Evolutionary conservation across 768 basidiomycete genomes (phyloP).

Genomic region (Suillus clintonianus): DNA sequence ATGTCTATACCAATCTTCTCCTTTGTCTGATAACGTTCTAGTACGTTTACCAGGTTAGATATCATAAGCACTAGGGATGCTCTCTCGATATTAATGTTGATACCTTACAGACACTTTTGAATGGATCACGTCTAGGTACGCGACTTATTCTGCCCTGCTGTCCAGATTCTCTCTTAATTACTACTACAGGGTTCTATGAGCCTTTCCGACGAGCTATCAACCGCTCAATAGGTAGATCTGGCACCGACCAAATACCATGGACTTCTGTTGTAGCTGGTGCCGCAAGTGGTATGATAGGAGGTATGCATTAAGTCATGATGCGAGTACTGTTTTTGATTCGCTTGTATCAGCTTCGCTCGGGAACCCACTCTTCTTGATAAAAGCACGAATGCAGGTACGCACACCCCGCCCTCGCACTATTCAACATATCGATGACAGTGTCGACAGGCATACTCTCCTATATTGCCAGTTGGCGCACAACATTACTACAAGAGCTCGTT

Average conservation of each 20-base stretch:
- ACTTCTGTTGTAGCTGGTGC: conserved; percentile 90
- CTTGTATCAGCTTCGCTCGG: conserved; percentile 62
- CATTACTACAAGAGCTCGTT: conserved; percentile 86
- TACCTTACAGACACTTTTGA: conserved; percentile 72
- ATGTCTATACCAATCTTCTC: conserved; percentile 9
- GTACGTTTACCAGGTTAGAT: conserved; percentile 89
- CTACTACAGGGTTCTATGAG: conserved; percentile 86
- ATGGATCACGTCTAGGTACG: conserved; percentile 85
- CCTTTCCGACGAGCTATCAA: conserved; percentile 80
- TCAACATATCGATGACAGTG: background rate
- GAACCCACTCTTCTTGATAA: conserved; percentile 92
- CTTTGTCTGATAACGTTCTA: conserved; percentile 31
- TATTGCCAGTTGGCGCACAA: conserved; percentile 92
- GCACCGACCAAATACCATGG: conserved; percentile 65
- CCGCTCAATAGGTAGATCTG: conserved; percentile 58
- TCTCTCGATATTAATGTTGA: no score
- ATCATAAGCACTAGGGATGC: no score
- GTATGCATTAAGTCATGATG: conserved; percentile 36
- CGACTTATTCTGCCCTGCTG: background rate
- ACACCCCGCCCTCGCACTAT: background rate
- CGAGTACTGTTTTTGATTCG: background rate
- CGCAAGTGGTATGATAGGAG: conserved; percentile 86
- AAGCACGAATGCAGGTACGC: conserved; percentile 92
- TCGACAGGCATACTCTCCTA: conserved; percentile 88
- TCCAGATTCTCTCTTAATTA: conserved; percentile 10